Base-by-base conservation (phyloP, 73 alveolate species). In the Stentor coeruleus region DNA sequence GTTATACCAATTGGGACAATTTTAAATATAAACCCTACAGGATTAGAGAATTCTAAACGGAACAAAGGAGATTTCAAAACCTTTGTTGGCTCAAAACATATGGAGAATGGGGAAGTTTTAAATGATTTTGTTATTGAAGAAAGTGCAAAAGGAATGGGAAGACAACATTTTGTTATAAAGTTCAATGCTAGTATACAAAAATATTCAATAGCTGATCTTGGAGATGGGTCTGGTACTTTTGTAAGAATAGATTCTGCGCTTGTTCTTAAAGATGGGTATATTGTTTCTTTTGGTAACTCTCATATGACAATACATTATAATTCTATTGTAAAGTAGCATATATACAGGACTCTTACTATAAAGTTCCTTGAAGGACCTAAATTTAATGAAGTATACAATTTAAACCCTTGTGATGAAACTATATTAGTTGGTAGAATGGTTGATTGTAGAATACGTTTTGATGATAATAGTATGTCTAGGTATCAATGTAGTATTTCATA, bases 201-300 rank as follows among this genome's bases (percentile, higher is more conserved):
- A 39, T 84, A 36, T 82, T 55, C 35, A 3, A 77, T 84, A 58
- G 77, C 82, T 30, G 93, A 87, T 57, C 85, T 87, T 3, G 93
- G 90, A 30, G 33, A 59, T 28, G 93, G 93, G 14, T 76, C 87
- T 37, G 93, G 93, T 3, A 87, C 93, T 26, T 87, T 87, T 74
- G 74, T 87, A 2, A 87, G 73, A 60, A 81, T 87, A 28, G 59
- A 77, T 38, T 76, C 84, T 35, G 74, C 74, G 36, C 59, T 82
- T 84, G 33, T 36, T n/a, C 42, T 87, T 26, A 84, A 82, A 60
- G 76, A 87, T n/a, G 90, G 90, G 3, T 33, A 77, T 38, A 87
- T 87, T 4, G 55, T 87, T 3, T 33, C 84, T 33, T 87, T 84
- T 59, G 93, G 93, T 33, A 85, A 87, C 40, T 81, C 87, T 39